These are phyloP conservation scores for Lactarius sanguifluus DNA, from an alignment of 768 basidiomycete species.

Conservation along the genomic window DNA sequence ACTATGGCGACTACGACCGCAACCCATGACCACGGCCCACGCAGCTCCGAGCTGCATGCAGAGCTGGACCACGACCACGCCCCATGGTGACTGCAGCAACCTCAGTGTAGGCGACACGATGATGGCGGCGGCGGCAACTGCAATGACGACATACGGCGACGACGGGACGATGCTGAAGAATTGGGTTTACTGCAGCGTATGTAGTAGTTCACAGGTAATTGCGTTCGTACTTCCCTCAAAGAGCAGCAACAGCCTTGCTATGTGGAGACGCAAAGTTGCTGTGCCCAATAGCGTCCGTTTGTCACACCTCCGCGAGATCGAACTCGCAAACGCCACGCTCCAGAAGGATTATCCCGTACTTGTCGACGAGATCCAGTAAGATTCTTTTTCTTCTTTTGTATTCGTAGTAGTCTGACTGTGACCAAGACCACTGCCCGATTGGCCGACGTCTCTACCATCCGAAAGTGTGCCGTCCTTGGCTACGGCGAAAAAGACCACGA, in stretches of 20 bases:
- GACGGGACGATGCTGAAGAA: no score
- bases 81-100: no score
- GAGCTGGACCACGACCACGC: no score
- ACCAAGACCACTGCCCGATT: constrained; percentile 20
- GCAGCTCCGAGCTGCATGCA: no score
- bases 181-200: no score
- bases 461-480: neutral
- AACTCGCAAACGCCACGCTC: constrained; percentile 26
- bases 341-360: constrained; percentile 25
- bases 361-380: constrained; percentile 27
- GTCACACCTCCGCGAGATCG: constrained; percentile 22
- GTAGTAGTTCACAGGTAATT: constrained; percentile 2
- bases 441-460: constrained; percentile 1
- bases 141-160: no score
- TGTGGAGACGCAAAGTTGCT: constrained; percentile 30
- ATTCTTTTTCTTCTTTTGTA: neutral
- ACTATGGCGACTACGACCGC: no score
- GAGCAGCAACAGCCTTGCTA: constrained; percentile 31
- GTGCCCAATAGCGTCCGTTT: constrained; percentile 25
- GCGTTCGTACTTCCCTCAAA: constrained; percentile 30
- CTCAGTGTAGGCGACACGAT: no score
- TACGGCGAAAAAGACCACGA: no score
- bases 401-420: neutral
- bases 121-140: no score
- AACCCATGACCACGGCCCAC: no score